Base-by-base conservation (phyloP, 176 grass and related monocot species). In the Musa troglodytarum region DNA sequence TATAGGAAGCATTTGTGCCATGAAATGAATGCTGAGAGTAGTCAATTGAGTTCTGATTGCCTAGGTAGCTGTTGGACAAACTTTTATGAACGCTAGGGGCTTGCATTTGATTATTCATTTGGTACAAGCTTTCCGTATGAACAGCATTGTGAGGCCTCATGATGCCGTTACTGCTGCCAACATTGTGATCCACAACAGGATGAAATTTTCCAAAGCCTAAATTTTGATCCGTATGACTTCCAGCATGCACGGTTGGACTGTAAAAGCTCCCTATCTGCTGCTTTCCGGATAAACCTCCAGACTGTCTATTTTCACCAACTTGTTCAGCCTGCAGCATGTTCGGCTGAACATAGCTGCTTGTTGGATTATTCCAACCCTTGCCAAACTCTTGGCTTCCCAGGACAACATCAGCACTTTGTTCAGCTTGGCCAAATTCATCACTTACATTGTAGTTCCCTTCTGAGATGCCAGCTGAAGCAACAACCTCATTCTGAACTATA, bases 11-110 rank as follows among this genome's bases (percentile, higher is more conserved):
- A 87, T 89, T 83, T 81, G 83, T 63, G 81, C 73, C 76, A 64
- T 78, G 71, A 76, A 87, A 82, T 54, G 84, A 86, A 82, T 88
- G 87, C 78, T 86, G 87, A 22, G 78, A 72, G 62, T 88, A 96
- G 64, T 90, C 83, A 62, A 76, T 77, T 19, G 79, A 63, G 53
- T 88, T 92, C 1, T 92, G 85, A 65, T 72, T 74, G 70, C 83
- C 59, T 9, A 82, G 74, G 81, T 64, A 87, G 65, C 84, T 87
- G 26, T 88, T 90, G 55, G 90, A 84, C 53, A 92, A 80, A 77
- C 83, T 78, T 34, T 68, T 73, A 56, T 84, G 89, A 10, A 73
- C 70, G 54, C 23, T 80, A 78, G 79, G 78, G 67, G 54, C 76
- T 68, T 52, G 59, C 50, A 80, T 87, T 54, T 77, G 66, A 54